phyloP scores from a whole-genome alignment of 1,284 basidiomycete species.

The Gymnopus androsaceus region DNA sequence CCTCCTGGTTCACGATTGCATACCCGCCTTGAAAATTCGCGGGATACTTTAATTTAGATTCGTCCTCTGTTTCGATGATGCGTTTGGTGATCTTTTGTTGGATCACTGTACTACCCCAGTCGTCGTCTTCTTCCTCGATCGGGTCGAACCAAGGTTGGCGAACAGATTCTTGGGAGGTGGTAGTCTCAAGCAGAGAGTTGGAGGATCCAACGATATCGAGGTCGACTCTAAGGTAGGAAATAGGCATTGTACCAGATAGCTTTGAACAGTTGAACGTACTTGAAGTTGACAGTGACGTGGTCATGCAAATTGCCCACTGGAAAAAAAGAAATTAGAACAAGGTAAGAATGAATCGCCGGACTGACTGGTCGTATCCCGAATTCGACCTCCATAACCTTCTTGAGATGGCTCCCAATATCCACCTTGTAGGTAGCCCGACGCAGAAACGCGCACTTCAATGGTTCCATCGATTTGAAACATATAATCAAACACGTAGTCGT shows the following conservation, averaged over 20 bases:
- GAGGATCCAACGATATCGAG: slow-evolving; percentile 58
- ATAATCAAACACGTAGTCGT: slow-evolving; percentile 67
- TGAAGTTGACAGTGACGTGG: slow-evolving; percentile 70
- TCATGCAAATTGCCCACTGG: slow-evolving; percentile 70
- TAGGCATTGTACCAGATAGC: slow-evolving; percentile 20
- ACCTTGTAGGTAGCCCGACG: slow-evolving; percentile 70
- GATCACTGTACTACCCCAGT: slow-evolving; percentile 56
- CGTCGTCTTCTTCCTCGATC: no score
- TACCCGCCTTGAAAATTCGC: slow-evolving; percentile 56
- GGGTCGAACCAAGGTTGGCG: slow-evolving; percentile 57
- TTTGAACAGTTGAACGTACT: slow-evolving; percentile 25
- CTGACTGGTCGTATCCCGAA: slow-evolving; percentile 55
- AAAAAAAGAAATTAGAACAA: not conserved
- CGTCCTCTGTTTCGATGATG: slow-evolving; percentile 56
- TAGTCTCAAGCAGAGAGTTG: slow-evolving; percentile 60
- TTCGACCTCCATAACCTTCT: slow-evolving; percentile 54
- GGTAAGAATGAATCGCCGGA: slow-evolving; percentile 3
- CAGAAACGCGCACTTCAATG: slow-evolving; percentile 64
- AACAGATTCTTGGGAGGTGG: slow-evolving; percentile 49
- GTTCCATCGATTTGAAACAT: slow-evolving; percentile 68
- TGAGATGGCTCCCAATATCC: slow-evolving; percentile 56
- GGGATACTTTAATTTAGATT: slow-evolving; percentile 57
- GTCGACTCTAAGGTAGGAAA: slow-evolving; percentile 39
- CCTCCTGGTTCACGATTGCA: slow-evolving; percentile 62
- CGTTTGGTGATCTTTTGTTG: slow-evolving; percentile 55